Percentiles rank a stretch among this genome's conserved stretches.
phyloP scores from a whole-genome alignment of 202 grass and related monocot genomes.

The Saccharum hybrid region DNA sequence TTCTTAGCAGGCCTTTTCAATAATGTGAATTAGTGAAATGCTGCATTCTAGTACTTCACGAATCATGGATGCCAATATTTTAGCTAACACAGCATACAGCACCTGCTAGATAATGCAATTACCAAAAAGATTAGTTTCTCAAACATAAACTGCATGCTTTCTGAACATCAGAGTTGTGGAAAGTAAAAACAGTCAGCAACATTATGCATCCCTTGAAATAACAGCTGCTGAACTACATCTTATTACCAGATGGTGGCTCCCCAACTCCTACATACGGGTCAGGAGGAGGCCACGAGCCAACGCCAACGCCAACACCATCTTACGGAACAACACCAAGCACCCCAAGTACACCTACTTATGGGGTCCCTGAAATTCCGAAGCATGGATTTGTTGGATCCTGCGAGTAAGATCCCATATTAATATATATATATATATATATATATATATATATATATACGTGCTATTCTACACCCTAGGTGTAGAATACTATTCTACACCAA shows the following conservation, averaged over 20 bases:
- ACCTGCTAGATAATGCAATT: conserved; percentile 29
- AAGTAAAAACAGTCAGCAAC: neutral
- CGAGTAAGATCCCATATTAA: conserved; percentile 61
- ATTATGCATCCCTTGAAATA: conserved; percentile 17
- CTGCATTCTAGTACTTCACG: neutral
- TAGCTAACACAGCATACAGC: neutral
- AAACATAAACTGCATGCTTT: conserved; percentile 3
- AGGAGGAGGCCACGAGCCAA: conserved; percentile 47
- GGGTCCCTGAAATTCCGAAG: conserved; percentile 52
- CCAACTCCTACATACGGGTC: conserved; percentile 45
- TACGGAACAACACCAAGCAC: conserved; percentile 59
- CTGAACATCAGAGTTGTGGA: neutral
- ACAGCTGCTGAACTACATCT: conserved; percentile 28
- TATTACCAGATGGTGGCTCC: conserved; percentile 46
- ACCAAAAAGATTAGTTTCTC: neutral
- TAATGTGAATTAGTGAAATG: conserved; percentile 1
- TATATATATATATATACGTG: too few relatives aligned
- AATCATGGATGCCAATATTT: neutral
- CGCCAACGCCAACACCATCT: conserved; percentile 56
- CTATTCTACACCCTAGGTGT: too few relatives aligned
- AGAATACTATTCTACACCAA: too few relatives aligned
- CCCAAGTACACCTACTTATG: conserved; percentile 52
- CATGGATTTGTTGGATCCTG: conserved; percentile 64
- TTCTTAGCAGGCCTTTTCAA: neutral
- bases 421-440: too few relatives aligned